phyloP scores from a whole-genome alignment of 225 moss, liverwort and hornwort species.

The Pleurozium schreberi region DNA sequence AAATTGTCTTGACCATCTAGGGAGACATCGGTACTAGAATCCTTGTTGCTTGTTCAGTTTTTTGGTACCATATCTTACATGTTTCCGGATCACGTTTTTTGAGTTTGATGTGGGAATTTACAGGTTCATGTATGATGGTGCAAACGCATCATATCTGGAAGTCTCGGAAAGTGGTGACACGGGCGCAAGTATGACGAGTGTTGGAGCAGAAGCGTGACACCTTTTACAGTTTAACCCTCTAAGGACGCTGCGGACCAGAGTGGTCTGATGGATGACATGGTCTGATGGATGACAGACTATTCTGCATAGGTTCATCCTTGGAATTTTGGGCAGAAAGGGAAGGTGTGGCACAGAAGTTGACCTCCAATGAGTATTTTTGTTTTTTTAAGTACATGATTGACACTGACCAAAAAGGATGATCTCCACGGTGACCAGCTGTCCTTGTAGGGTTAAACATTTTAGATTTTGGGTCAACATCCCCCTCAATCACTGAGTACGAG shows the following conservation, averaged over 20 bases:
- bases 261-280: not conserved
- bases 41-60: not conserved
- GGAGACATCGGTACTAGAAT: not conserved
- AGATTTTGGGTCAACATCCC: not conserved
- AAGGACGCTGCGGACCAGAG: not conserved
- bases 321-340: not conserved
- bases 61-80: not conserved
- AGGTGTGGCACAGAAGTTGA: not conserved
- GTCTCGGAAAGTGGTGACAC: slow-evolving; percentile 28
- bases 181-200: not conserved
- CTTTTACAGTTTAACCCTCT: not conserved
- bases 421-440: not conserved
- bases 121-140: slow-evolving; percentile 48
- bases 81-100: not conserved
- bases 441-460: not conserved
- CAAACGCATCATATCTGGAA: slow-evolving; percentile 34
- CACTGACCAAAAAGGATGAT: not conserved
- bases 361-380: not conserved
- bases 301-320: not conserved
- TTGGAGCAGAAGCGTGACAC: slow-evolving; percentile 17
- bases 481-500: not conserved
- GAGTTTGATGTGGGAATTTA: not conserved
- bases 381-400: not conserved
- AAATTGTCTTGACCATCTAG: not conserved
- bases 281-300: not conserved